Evolutionary conservation across 768 basidiomycete species (phyloP).

Genomic region (Coprinopsis cinerea): DNA sequence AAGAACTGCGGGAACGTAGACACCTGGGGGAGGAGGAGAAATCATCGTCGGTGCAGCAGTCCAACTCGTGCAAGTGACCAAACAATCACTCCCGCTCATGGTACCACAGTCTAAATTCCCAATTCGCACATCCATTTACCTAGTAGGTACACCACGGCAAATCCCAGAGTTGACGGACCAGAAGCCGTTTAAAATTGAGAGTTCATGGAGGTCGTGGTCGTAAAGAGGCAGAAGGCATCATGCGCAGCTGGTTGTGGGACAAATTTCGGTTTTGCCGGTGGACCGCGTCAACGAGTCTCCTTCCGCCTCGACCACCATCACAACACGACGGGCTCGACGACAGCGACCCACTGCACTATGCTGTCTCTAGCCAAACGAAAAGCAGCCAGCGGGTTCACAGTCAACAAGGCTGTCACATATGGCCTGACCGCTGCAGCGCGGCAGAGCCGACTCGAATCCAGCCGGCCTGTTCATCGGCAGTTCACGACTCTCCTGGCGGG

Average conservation of each 20-base stretch:
- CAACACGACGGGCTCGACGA: not conserved
- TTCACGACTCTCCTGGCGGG: slow-evolving; percentile 52
- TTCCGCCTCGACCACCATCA: not conserved
- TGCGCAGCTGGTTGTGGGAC: not conserved
- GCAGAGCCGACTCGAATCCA: slow-evolving; percentile 22
- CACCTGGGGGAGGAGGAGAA: slow-evolving; percentile 54
- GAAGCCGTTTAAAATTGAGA: too few relatives aligned
- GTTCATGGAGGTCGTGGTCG: not conserved
- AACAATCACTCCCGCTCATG: too few relatives aligned
- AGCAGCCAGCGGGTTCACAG: slow-evolving; percentile 22
- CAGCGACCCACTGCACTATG: slow-evolving; percentile 25
- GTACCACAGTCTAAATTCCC: too few relatives aligned
- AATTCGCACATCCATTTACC: too few relatives aligned
- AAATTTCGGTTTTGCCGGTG: not conserved
- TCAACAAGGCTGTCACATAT: slow-evolving; percentile 48
- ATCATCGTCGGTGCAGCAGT: slow-evolving; percentile 20
- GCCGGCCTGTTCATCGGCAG: slow-evolving; percentile 48
- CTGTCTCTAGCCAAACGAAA: slow-evolving; percentile 38
- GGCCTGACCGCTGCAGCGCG: slow-evolving; percentile 32
- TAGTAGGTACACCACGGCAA: too few relatives aligned
- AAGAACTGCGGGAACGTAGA: slow-evolving; percentile 75
- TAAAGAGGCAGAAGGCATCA: not conserved
- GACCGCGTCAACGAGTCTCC: not conserved
- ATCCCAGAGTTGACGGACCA: too few relatives aligned
- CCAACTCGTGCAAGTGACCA: too few relatives aligned